Base-by-base conservation (phyloP, 768 basidiomycete genomes). In the Russula vinacea region DNA sequence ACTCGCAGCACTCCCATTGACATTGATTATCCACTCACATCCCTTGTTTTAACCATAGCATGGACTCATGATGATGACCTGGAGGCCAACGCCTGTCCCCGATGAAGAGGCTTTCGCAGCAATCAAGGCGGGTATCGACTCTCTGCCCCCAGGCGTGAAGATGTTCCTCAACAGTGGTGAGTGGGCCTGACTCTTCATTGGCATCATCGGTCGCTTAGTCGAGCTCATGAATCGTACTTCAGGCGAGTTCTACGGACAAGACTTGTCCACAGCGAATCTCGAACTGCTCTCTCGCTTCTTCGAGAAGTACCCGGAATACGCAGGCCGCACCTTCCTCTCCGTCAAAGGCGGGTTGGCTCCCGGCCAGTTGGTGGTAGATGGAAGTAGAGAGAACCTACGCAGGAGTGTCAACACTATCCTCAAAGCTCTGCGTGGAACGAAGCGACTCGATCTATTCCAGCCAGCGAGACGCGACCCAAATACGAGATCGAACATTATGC, bases 51-150 rank as follows among this genome's bases (percentile, higher is more conserved):
- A 7, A 37, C 29, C 49, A 76, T 74, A 79, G 82, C 69, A 68
- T 39, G 84, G 85, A 0, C 74, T 85, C 55, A 83, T 85, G 83
- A 74, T 79, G 70, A 81, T 86, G 78, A 87, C 83, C 75, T 82
- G 78, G 84, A 79, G 68, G 19, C 74, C 79, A n/a, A 73, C 69
- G 19, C 76, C 78, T 11, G 73, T 79, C 42, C 74, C 83, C 1
- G 86, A 89, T 62, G 84, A 84, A 62, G 78, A 83, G 44, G 82
- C 81, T 17, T 87, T 89, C 65, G 82, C 80, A 40, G 77, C 84
- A 6, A 86, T 89, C 75, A 84, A 82, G 70, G 79, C 79, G 10
- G 79, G 78, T 3, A 68, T 83, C 56, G 75, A 79, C 45, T 71
- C 75, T 0, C 70, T 80, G 37, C 79, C 80, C 1, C 66, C 75